Evolutionary conservation across 1,284 basidiomycete genomes (phyloP).

Genomic region (Naganishia liquefaciens): DNA sequence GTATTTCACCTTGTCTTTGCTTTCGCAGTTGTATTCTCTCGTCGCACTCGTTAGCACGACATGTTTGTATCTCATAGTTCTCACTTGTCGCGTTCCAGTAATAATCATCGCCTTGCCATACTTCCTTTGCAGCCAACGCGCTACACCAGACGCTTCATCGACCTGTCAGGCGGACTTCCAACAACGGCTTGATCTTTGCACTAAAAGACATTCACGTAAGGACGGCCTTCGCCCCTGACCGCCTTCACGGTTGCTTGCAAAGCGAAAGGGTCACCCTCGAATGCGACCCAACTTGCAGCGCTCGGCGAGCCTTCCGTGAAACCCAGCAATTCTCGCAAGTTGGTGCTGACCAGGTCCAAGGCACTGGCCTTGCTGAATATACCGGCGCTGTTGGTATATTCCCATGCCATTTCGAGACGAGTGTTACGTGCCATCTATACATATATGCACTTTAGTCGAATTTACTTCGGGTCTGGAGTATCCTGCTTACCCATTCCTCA

Average conservation of each 20-base stretch:
- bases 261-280: conserved; percentile 54
- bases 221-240: conserved; percentile 37
- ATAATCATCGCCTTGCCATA: background rate
- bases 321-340: conserved; percentile 67
- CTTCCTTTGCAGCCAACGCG: background rate
- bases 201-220: conserved; percentile 41
- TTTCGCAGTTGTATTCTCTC: too few relatives aligned
- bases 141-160: too few relatives aligned
- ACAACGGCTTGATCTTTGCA: background rate
- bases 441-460: background rate
- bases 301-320: conserved; percentile 51
- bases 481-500: conserved; percentile 61
- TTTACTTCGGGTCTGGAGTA: background rate
- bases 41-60: too few relatives aligned
- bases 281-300: conserved; percentile 65
- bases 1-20: too few relatives aligned
- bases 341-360: conserved; percentile 63
- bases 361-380: conserved; percentile 60
- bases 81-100: background rate
- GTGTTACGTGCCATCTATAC: conserved; percentile 29
- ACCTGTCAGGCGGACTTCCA: too few relatives aligned
- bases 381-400: conserved; percentile 54
- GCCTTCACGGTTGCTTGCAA: conserved; percentile 44
- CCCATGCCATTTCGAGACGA: conserved; percentile 31
- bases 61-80: too few relatives aligned